Base-by-base conservation (phyloP, 2,329 filamentous ascomycete genomes). In the Xenoacremonium recifei region DNA sequence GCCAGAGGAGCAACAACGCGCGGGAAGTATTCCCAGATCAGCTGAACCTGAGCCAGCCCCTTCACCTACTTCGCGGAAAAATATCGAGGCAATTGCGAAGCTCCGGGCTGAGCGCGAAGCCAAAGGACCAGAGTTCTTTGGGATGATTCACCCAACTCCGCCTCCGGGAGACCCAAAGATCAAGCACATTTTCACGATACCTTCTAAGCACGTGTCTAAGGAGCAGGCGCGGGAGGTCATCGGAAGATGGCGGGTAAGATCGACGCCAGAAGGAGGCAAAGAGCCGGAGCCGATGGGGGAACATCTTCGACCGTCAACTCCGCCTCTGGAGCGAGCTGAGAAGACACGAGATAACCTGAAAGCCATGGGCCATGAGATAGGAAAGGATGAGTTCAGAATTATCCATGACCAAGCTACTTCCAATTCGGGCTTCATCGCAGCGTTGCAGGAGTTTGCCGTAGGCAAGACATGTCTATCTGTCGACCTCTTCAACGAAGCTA, bases 291-390 rank as follows among this genome's bases (percentile, higher is more conserved):
- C 48, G 4, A n/a, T 50, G 6, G 44, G 43, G 2, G 16, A 17
- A 12, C 44, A 51, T 12, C 13, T 50, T 21, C 34, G 53, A 12
- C 35, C 50, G 9, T 37, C 38, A 19, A 55, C 45, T 16, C 52
- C 44, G 21, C 50, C 50, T 0, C n/a, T 39, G 6, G 42, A 50
- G 21, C 37, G 39, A 21, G 48, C 44, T 3, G 11, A 38, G 32
- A 51, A 44, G 32, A 20, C 42, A 5, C 16, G 47, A 5, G 18
- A 45, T 10, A n/a, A 30, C 4, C 37, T 55, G 11, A n/a, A 29
- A n/a, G 30, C 42, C 5, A 29, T 40, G 13, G 42, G 42, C 12
- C 18, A 35, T 5, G 21, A 37, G 1, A 17, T 55, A 9, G 30
- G 43, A 5, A 3, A 20, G n/a, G 36, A 30, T 3, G 27, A 43